phyloP scores from a whole-genome alignment of 176 grass and related monocot genomes.

The Puya raimondii region DNA sequence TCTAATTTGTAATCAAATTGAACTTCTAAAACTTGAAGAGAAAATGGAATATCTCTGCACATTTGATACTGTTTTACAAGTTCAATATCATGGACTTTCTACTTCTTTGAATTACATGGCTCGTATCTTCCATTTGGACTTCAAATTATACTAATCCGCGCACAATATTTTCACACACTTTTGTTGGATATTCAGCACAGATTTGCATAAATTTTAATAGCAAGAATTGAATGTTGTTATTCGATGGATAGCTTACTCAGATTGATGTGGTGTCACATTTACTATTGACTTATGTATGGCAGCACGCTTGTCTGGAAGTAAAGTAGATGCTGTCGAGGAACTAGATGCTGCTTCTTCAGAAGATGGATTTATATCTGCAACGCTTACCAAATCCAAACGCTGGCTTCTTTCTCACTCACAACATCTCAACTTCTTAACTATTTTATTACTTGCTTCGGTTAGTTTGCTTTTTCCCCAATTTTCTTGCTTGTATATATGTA shows the following conservation, averaged over 20 bases:
- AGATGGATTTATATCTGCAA: constrained; percentile 46
- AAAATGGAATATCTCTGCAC: too few species aligned
- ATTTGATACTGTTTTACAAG: too few species aligned
- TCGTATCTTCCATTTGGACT: too few species aligned
- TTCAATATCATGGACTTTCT: too few species aligned
- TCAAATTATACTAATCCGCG: too few species aligned
- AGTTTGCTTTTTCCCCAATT: constrained; percentile 28
- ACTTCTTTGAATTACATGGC: too few species aligned
- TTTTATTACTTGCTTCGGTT: constrained; percentile 94
- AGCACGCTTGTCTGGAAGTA: constrained; percentile 75
- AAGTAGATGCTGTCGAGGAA: constrained; percentile 56
- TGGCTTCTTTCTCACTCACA: constrained; percentile 80
- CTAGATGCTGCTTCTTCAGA: constrained; percentile 39
- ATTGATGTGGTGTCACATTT: constrained; percentile 8
- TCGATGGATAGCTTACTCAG: constrained; percentile 20
- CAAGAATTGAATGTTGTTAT: background rate
- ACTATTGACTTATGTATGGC: constrained; percentile 20
- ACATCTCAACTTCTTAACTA: constrained; percentile 69
- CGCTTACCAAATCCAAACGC: constrained; percentile 50
- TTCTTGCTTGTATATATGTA: constrained; percentile 1
- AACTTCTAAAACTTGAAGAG: too few species aligned
- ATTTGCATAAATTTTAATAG: background rate
- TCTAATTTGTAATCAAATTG: too few species aligned
- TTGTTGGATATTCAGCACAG: background rate
- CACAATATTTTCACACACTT: background rate